These are phyloP conservation scores for Pestalotiopsis sp. DNA, from an alignment of 2,329 filamentous ascomycete genomes.

Conservation along the genomic window DNA sequence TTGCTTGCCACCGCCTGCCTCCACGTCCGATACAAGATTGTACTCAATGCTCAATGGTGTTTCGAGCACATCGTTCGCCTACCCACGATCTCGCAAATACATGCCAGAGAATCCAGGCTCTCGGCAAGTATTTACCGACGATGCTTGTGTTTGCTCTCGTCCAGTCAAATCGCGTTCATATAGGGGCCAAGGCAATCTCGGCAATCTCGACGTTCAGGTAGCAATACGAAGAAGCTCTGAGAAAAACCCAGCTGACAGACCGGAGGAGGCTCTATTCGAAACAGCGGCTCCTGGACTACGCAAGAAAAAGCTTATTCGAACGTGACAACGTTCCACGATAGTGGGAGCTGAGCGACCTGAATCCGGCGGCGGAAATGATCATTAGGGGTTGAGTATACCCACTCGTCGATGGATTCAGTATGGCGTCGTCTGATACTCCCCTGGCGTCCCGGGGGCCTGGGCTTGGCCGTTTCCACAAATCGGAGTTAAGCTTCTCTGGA, in stretches of 20 bases:
- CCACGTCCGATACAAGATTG: not conserved
- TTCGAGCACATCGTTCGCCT: not conserved
- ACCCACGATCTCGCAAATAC: not conserved
- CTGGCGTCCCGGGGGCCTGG: not conserved
- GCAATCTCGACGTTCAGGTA: not conserved
- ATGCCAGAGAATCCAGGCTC: not conserved
- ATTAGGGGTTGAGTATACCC: not conserved
- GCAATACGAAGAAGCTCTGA: not conserved
- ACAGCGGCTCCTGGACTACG: not conserved
- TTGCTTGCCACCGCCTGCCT: not conserved
- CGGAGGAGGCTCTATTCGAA: not conserved
- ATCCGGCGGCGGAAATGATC: not conserved
- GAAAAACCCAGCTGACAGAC: not conserved
- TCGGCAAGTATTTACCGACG: not conserved
- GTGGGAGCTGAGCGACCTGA: not conserved
- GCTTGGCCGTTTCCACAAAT: conserved; percentile 6
- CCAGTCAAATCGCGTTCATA: not conserved
- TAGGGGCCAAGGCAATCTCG: not conserved
- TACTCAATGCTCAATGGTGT: not conserved
- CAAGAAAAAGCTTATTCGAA: not conserved
- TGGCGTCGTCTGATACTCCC: not conserved
- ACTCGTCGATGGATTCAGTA: not conserved
- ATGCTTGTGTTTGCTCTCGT: not conserved
- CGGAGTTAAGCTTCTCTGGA: conserved; percentile 7
- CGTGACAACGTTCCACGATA: not conserved